These are phyloP conservation scores for Clarireedia monteithiana DNA, from an alignment of 2,329 filamentous ascomycete genomes.

Conservation along the genomic window DNA sequence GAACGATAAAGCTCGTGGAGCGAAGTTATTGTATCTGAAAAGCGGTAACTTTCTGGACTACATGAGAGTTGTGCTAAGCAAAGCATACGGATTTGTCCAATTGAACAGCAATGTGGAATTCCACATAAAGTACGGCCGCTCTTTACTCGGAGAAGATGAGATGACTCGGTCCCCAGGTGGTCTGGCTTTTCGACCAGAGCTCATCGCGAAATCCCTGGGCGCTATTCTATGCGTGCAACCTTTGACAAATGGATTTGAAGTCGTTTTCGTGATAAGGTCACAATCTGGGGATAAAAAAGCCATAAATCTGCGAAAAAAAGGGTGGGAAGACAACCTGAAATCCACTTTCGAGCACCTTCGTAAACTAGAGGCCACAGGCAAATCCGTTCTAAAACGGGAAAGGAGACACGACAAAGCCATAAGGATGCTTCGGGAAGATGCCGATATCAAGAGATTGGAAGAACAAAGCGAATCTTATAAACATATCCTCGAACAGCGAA, in stretches of 20 bases:
- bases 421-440: background rate
- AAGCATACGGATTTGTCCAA: background rate
- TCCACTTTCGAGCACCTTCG: no score
- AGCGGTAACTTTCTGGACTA: background rate
- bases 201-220: background rate
- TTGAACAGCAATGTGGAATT: background rate
- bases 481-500: background rate
- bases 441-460: background rate
- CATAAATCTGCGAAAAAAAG: no score
- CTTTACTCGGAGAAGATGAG: background rate
- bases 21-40: background rate
- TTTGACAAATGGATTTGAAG: background rate
- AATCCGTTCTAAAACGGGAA: background rate
- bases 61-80: background rate
- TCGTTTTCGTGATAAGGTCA: background rate
- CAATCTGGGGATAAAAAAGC: background rate
- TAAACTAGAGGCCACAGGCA: background rate
- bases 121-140: background rate
- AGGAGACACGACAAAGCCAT: background rate
- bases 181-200: background rate
- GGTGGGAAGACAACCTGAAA: no score
- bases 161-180: background rate
- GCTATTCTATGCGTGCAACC: background rate
- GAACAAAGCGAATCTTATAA: background rate
- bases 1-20: background rate